phyloP scores from a whole-genome alignment of 495 filamentous ascomycete genomes.

The Neurospora sp. region DNA sequence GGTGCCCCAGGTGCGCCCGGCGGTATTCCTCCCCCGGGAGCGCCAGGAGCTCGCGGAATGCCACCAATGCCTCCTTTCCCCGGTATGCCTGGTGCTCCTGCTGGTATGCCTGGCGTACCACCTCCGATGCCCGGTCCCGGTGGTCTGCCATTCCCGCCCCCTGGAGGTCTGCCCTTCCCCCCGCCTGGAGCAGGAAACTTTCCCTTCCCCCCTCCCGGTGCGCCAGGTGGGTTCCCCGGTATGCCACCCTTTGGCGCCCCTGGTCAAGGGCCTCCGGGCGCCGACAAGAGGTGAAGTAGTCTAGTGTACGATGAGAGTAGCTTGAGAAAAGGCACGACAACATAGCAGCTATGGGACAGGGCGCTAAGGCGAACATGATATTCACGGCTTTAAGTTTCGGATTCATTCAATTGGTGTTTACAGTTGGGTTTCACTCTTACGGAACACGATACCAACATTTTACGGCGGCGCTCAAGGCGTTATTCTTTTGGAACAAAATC shows the following conservation, averaged over 20 bases:
- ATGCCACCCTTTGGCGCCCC: conserved; percentile 22
- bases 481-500: not conserved
- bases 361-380: not conserved
- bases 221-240: conserved; percentile 21
- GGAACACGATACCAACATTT: not conserved
- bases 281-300: conserved; percentile 14
- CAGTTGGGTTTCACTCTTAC: not conserved
- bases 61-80: conserved; percentile 57
- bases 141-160: conserved; percentile 55
- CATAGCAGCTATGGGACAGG: not conserved
- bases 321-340: not conserved
- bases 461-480: conserved; percentile 10
- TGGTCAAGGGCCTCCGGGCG: conserved; percentile 9
- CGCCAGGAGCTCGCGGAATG: conserved; percentile 44
- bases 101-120: conserved; percentile 14
- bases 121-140: conserved; percentile 21
- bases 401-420: not conserved
- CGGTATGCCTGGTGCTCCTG: conserved; percentile 33
- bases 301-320: not conserved
- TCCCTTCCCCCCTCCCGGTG: conserved; percentile 22
- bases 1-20: conserved; percentile 39
- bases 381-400: not conserved
- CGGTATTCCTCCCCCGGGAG: conserved; percentile 28
- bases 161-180: conserved; percentile 32
- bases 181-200: conserved; percentile 24